A percentile compares a stretch with the other conserved stretches of the same genome.
These are phyloP conservation scores for Paecilomyces sp. DNA, from an alignment of 2,329 filamentous ascomycete genomes.

Conservation along the genomic window DNA sequence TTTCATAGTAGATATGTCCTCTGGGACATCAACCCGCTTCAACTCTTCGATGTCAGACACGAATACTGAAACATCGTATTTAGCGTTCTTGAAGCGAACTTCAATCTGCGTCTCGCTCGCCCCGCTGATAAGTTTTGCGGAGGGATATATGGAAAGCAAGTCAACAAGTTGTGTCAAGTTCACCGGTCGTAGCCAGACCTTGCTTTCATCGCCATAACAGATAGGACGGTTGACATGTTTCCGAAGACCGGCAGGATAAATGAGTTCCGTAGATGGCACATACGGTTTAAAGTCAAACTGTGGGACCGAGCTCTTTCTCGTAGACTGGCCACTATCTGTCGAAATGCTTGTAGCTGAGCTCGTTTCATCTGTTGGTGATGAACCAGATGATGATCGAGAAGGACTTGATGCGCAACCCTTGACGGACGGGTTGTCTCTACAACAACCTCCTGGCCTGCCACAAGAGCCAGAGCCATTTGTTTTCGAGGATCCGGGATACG, in stretches of 20 bases:
- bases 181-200: slow-evolving; percentile 75
- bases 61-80: slow-evolving; percentile 75
- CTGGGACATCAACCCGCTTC: slow-evolving; percentile 62
- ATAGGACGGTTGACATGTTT: slow-evolving; percentile 70
- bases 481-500: neutral
- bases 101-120: slow-evolving; percentile 90
- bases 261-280: slow-evolving; percentile 77
- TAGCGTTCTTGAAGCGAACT: slow-evolving; percentile 82
- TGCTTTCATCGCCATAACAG: slow-evolving; percentile 78
- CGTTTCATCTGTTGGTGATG: neutral
- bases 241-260: slow-evolving; percentile 73
- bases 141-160: slow-evolving; percentile 71
- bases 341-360: slow-evolving; percentile 3
- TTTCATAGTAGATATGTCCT: slow-evolving; percentile 39
- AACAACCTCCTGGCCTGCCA: slow-evolving; percentile 19
- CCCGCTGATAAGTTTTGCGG: slow-evolving; percentile 80
- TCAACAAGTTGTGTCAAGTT: slow-evolving; percentile 73
- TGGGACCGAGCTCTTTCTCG: slow-evolving; percentile 52
- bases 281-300: slow-evolving; percentile 84
- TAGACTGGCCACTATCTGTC: neutral
- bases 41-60: slow-evolving; percentile 81
- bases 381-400: neutral
- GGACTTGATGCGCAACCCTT: slow-evolving; percentile 5
- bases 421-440: slow-evolving; percentile 11
- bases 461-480: slow-evolving; percentile 12